These are phyloP conservation scores for Salix exigua DNA, from an alignment of 345 rosid genomes.

Conservation along the genomic window DNA sequence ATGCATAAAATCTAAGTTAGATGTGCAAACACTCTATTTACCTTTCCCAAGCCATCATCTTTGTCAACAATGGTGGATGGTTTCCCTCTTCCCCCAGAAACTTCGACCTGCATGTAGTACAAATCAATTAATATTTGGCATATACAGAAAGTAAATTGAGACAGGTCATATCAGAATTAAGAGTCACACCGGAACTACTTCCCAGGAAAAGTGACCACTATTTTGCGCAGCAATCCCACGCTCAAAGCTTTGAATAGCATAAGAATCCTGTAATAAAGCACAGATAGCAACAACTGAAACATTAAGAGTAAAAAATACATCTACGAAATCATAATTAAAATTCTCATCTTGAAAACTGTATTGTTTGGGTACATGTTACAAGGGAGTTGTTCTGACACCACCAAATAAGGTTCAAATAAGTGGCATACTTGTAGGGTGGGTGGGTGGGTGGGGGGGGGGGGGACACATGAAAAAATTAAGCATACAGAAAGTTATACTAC, in stretches of 20 bases:
- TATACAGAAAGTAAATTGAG: neutral
- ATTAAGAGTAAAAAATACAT: neutral
- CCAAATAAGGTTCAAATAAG: neutral
- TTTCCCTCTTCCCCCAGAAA: slow-evolving; percentile 21
- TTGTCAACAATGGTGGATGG: slow-evolving; percentile 12
- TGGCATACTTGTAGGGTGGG: neutral
- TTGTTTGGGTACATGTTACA: neutral
- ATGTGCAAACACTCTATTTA: slow-evolving; percentile 5
- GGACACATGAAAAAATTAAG: neutral
- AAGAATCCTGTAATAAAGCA: slow-evolving; percentile 22
- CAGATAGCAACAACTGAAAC: neutral
- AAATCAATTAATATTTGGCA: neutral
- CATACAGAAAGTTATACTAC: neutral
- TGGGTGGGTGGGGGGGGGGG: too few relatives aligned
- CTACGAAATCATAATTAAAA: neutral
- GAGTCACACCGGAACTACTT: slow-evolving; percentile 24
- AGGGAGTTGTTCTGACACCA: neutral
- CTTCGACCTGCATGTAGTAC: slow-evolving; percentile 22
- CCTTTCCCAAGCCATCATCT: slow-evolving; percentile 32
- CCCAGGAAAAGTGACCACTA: slow-evolving; percentile 25
- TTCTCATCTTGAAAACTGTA: neutral
- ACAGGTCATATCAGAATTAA: neutral
- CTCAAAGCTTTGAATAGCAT: slow-evolving; percentile 28
- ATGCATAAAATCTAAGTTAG: neutral
- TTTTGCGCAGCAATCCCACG: slow-evolving; percentile 23